Evolutionary conservation across 345 rosid species (phyloP).

Genomic region (Euphorbia peplus): DNA sequence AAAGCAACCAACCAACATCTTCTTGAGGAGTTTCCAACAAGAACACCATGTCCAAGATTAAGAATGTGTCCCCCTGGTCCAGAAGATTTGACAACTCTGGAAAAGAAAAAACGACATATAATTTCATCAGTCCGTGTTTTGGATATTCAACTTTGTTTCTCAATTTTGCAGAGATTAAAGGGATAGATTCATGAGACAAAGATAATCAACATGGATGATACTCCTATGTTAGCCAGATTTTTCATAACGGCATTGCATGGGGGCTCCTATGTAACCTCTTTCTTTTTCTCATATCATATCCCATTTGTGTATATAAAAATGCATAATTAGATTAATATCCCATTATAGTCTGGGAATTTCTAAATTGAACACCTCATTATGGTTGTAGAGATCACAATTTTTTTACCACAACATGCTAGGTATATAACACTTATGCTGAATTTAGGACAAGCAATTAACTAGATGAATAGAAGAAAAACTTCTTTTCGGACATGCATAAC

Average conservation of each 20-base stretch:
- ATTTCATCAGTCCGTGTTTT: not conserved
- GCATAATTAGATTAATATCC: too few species aligned
- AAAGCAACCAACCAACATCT: slow-evolving; percentile 92
- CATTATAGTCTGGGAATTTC: too few species aligned
- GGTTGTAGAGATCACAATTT: not conserved
- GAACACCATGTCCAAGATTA: slow-evolving; percentile 87
- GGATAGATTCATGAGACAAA: slow-evolving; percentile 7
- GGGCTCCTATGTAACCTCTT: not conserved
- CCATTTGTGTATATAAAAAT: slow-evolving; percentile 1
- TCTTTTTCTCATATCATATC: not conserved
- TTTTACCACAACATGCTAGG: not conserved
- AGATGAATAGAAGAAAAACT: not conserved
- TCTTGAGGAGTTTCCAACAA: slow-evolving; percentile 93
- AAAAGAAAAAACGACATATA: slow-evolving; percentile 11
- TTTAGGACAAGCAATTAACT: not conserved
- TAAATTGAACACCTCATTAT: not conserved
- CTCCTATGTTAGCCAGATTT: not conserved
- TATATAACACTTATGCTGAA: not conserved
- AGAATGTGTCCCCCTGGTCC: slow-evolving; percentile 86
- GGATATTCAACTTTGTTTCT: not conserved
- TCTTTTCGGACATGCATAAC: not conserved
- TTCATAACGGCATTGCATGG: not conserved
- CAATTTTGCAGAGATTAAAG: not conserved
- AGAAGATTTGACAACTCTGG: slow-evolving; percentile 79
- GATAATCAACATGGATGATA: not conserved